These are phyloP conservation scores for Boletus sensibilis DNA, from an alignment of 768 basidiomycete species.

Conservation along the genomic window DNA sequence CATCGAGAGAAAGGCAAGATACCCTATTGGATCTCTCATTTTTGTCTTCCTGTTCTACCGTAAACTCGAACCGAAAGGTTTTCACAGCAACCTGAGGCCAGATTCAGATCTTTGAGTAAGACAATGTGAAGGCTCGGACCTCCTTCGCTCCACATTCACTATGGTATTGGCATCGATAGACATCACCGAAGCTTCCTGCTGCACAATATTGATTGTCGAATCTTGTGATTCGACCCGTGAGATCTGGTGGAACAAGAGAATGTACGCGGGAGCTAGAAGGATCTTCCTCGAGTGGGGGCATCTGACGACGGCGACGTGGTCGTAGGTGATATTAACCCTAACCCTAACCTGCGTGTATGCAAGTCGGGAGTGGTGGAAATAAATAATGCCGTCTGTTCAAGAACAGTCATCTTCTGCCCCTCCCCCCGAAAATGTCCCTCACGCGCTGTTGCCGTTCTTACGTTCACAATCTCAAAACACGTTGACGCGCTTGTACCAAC, in stretches of 20 bases:
- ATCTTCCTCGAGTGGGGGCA: neutral
- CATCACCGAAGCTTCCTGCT: conserved; percentile 2
- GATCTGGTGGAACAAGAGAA: neutral
- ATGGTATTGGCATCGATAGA: conserved; percentile 3
- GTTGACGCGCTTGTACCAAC: conserved; percentile 75
- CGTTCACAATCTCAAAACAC: conserved; percentile 77
- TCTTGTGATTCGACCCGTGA: neutral
- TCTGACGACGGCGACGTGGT: neutral
- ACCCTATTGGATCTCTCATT: conserved; percentile 3
- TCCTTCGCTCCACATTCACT: neutral
- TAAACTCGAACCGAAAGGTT: conserved; percentile 10
- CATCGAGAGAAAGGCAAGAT: neutral
- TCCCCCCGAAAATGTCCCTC: conserved; percentile 39
- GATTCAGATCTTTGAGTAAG: neutral
- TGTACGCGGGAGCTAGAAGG: neutral
- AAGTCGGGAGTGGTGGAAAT: neutral
- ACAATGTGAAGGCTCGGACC: neutral
- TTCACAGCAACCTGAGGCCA: conserved; percentile 9
- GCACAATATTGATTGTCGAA: conserved; percentile 1
- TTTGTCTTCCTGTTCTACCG: neutral
- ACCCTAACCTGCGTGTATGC: conserved; percentile 5
- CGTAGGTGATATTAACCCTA: conserved; percentile 4
- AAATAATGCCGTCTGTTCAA: conserved; percentile 26
- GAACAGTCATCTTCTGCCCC: conserved; percentile 12
- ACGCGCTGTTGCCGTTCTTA: conserved; percentile 74